Evolutionary conservation across 2,329 filamentous ascomycete species (phyloP).

Genomic region (Lasiodiplodia hormozganensis): DNA sequence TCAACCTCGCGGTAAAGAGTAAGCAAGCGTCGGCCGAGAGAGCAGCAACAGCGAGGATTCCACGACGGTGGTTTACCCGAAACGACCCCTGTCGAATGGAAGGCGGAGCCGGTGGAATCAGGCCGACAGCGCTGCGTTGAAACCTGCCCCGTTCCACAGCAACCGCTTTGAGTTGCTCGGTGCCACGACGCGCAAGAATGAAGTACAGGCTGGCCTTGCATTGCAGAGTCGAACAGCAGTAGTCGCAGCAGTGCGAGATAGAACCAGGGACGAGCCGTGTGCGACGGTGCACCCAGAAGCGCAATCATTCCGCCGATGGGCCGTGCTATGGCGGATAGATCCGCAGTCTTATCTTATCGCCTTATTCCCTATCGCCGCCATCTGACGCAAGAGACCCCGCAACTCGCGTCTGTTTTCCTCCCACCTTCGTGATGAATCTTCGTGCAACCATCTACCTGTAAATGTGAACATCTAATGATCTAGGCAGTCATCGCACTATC

Average conservation of each 20-base stretch:
- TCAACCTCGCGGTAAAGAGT: background rate
- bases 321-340: conserved; percentile 19
- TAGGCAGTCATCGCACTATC: background rate
- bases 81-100: background rate
- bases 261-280: background rate
- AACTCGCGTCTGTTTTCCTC: conserved; percentile 5
- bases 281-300: conserved; percentile 4
- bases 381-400: conserved; percentile 20
- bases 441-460: background rate
- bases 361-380: conserved; percentile 10
- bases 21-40: conserved; percentile 13
- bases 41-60: background rate
- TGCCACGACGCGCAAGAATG: background rate
- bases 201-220: conserved; percentile 16
- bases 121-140: background rate
- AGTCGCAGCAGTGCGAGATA: background rate
- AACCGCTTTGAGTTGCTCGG: background rate
- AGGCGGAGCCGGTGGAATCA: background rate
- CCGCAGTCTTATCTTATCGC: conserved; percentile 18
- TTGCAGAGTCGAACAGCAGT: conserved; percentile 1
- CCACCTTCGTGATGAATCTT: background rate
- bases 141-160: conserved; percentile 9
- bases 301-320: conserved; percentile 3
- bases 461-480: background rate
- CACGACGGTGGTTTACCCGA: background rate